Conservation (phyloP, 306 rosid genomes). For the Fragaria nilgerrensis region DNA sequence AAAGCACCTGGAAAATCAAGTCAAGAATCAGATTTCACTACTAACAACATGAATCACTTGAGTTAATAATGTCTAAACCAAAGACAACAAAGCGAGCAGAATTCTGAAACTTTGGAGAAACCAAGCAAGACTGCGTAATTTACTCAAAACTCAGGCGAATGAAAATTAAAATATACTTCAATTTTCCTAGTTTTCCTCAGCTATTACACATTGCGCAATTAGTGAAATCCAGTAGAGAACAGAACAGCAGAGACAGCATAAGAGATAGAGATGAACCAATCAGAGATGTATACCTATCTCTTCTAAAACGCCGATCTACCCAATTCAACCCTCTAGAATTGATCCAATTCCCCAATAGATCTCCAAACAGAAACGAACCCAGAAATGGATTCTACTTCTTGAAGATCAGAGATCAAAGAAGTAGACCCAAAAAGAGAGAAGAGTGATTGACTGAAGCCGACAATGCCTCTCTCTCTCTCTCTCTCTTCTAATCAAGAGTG, state of each 20-base stretch:
- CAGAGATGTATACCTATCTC: conserved; percentile 26
- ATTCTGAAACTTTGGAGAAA: conserved; percentile 16
- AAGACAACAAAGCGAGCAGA: background rate
- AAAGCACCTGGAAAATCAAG: conserved; percentile 19
- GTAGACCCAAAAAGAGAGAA: background rate
- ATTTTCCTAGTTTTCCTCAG: conserved; percentile 15
- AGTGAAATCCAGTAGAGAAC: conserved; percentile 24
- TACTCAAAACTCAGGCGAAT: conserved; percentile 12
- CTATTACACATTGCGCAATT: background rate
- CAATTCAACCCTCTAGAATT: conserved; percentile 26
- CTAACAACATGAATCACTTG: conserved; percentile 19
- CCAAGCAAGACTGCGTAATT: background rate
- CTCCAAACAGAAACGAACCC: background rate
- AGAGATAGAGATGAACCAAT: background rate
- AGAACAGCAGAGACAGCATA: conserved; percentile 4
- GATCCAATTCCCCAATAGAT: conserved; percentile 20
- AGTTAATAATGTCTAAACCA: background rate
- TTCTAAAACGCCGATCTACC: conserved; percentile 28
- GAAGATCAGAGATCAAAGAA: conserved; percentile 11
- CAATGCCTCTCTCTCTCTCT: conserved; percentile 27
- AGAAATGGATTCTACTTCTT: conserved; percentile 1
- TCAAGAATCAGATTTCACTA: conserved; percentile 22
- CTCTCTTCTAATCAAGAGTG: conserved; percentile 25
- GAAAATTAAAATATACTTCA: background rate
- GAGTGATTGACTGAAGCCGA: conserved; percentile 14